These are phyloP conservation scores for Westerdykella ornata DNA, from an alignment of 2,329 filamentous ascomycete species.

Conservation along the genomic window DNA sequence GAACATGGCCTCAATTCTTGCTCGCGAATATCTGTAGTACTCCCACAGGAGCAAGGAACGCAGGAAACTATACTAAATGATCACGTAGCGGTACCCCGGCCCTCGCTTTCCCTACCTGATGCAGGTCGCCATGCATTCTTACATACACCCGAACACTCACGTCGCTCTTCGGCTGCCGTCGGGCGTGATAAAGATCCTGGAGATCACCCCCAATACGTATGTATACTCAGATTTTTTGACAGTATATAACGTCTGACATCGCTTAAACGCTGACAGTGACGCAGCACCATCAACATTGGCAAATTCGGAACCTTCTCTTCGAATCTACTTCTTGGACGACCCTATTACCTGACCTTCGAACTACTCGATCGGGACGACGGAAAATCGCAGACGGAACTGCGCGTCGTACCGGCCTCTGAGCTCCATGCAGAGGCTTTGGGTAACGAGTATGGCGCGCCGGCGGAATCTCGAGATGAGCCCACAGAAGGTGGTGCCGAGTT, in stretches of 20 bases:
- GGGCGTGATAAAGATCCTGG: conserved; percentile 51
- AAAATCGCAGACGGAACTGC: conserved; percentile 61
- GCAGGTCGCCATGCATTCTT: conserved; percentile 37
- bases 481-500: conserved; percentile 34
- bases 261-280: conserved; percentile 2
- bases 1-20: too few relatives aligned
- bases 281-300: conserved; percentile 75
- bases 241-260: too few relatives aligned
- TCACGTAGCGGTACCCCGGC: too few relatives aligned
- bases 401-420: conserved; percentile 73
- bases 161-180: conserved; percentile 54
- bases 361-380: conserved; percentile 62
- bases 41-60: too few relatives aligned
- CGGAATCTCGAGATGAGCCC: conserved; percentile 32
- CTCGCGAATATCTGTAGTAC: too few relatives aligned
- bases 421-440: conserved; percentile 72
- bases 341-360: conserved; percentile 88
- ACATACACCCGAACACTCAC: conserved; percentile 46
- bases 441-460: conserved; percentile 42
- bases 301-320: conserved; percentile 90
- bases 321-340: conserved; percentile 84
- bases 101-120: too few relatives aligned
- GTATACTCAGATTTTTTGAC: conserved; percentile 34
- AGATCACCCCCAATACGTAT: conserved; percentile 59
- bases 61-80: too few relatives aligned